These are phyloP conservation scores for Maudiozyma bulderi DNA, from an alignment of 805 yeast genomes.

Conservation along the genomic window DNA sequence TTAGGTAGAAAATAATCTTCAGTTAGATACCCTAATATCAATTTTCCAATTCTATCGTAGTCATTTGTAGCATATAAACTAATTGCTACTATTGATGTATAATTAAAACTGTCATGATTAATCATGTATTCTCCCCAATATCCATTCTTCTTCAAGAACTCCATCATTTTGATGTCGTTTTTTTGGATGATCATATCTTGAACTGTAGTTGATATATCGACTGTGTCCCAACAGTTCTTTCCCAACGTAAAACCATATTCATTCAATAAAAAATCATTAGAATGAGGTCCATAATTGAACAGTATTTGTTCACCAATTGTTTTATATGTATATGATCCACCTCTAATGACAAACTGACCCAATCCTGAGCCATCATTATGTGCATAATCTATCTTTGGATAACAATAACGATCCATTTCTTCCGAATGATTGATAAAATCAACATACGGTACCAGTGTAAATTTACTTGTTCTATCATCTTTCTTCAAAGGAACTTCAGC, in stretches of 20 bases:
- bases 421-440: constrained; percentile 74
- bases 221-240: constrained; percentile 55
- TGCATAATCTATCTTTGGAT: constrained; percentile 38
- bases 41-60: constrained; percentile 16
- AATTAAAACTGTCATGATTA: constrained; percentile 45
- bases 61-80: constrained; percentile 35
- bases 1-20: constrained; percentile 21
- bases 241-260: constrained; percentile 76
- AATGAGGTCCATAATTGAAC: constrained; percentile 81
- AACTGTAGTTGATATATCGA: constrained; percentile 50
- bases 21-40: constrained; percentile 21
- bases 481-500: constrained; percentile 52
- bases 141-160: constrained; percentile 40
- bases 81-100: constrained; percentile 66
- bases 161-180: constrained; percentile 25
- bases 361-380: constrained; percentile 19
- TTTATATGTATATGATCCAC: constrained; percentile 15
- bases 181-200: constrained; percentile 23
- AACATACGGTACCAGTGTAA: constrained; percentile 86
- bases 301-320: constrained; percentile 45
- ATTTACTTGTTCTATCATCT: constrained; percentile 41
- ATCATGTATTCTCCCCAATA: constrained; percentile 74
- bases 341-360: constrained; percentile 23
- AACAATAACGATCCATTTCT: constrained; percentile 40
- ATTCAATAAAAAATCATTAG: constrained; percentile 67